Percentiles rank a stretch among this genome's conserved stretches.
Conservation (phyloP, 1,139 yeast genomes). For the Suhomyces terraborum region DNA sequence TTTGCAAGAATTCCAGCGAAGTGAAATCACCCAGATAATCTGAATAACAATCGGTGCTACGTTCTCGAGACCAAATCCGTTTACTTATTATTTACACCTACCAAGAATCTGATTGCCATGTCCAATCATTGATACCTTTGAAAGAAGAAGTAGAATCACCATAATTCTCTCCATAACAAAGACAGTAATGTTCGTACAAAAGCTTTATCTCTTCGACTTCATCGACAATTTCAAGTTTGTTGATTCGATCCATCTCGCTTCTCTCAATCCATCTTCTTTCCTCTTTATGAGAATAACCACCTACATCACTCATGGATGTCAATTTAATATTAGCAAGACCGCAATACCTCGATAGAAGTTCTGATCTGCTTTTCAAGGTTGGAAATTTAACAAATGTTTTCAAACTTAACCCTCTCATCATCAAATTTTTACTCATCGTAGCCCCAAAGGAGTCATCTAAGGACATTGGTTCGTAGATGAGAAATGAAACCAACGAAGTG, state of each 20-base stretch:
- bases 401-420: slow-evolving; percentile 69
- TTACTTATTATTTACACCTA: background rate
- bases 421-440: slow-evolving; percentile 77
- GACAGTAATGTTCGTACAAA: slow-evolving; percentile 76
- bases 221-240: slow-evolving; percentile 74
- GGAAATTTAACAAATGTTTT: slow-evolving; percentile 50
- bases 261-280: slow-evolving; percentile 45
- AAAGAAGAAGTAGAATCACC: slow-evolving; percentile 6
- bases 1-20: too few relatives aligned
- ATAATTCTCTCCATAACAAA: slow-evolving; percentile 30
- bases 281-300: slow-evolving; percentile 35
- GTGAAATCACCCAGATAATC: too few relatives aligned
- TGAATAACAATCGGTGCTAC: too few relatives aligned
- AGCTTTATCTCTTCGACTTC: slow-evolving; percentile 84
- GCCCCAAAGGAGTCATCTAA: slow-evolving; percentile 72
- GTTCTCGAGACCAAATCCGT: too few relatives aligned
- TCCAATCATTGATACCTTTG: slow-evolving; percentile 13
- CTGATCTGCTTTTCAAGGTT: slow-evolving; percentile 41
- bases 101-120: slow-evolving; percentile 12
- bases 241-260: slow-evolving; percentile 54
- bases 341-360: slow-evolving; percentile 32
- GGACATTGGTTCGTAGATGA: slow-evolving; percentile 87
- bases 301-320: slow-evolving; percentile 61
- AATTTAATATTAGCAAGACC: slow-evolving; percentile 31
- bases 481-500: slow-evolving; percentile 36